Percentiles rank a stretch among this genome's conserved stretches.
Evolutionary conservation across 202 grass and related monocot genomes (phyloP).

Genomic region (Digitaria exilis): DNA sequence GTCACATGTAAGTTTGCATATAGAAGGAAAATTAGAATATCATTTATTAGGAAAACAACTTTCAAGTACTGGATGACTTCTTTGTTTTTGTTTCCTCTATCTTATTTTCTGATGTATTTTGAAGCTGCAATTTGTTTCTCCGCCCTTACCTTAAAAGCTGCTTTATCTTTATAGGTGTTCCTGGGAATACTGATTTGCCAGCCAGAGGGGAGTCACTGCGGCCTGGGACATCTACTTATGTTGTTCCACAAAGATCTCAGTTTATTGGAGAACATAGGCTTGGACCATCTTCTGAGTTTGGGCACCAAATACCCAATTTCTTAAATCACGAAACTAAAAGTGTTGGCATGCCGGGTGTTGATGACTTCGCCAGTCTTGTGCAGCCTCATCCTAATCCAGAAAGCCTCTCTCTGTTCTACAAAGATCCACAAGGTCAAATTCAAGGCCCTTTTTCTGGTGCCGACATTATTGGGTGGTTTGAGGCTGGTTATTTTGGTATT

Average conservation of each 20-base stretch:
- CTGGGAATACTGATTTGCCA: conserved; percentile 48
- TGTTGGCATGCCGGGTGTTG: conserved; percentile 38
- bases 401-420: conserved; percentile 83
- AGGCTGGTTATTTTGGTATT: conserved; percentile 95
- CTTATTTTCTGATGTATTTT: neutral
- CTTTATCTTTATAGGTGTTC: conserved; percentile 42
- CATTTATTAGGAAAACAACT: conserved; percentile 1
- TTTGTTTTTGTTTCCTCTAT: neutral
- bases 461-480: conserved; percentile 94
- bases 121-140: neutral
- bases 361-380: conserved; percentile 45
- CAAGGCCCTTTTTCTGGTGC: conserved; percentile 97
- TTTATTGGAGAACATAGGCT: conserved; percentile 52
- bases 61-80: neutral
- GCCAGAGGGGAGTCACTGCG: conserved; percentile 40
- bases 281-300: conserved; percentile 50
- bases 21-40: conserved; percentile 8
- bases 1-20: conserved; percentile 26
- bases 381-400: conserved; percentile 75
- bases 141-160: neutral
- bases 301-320: conserved; percentile 49
- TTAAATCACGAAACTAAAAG: conserved; percentile 53
- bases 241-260: conserved; percentile 70
- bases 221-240: conserved; percentile 56
- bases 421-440: conserved; percentile 91